These are phyloP conservation scores for Moricandia moricandioides DNA, from an alignment of 345 rosid genomes.

Conservation along the genomic window DNA sequence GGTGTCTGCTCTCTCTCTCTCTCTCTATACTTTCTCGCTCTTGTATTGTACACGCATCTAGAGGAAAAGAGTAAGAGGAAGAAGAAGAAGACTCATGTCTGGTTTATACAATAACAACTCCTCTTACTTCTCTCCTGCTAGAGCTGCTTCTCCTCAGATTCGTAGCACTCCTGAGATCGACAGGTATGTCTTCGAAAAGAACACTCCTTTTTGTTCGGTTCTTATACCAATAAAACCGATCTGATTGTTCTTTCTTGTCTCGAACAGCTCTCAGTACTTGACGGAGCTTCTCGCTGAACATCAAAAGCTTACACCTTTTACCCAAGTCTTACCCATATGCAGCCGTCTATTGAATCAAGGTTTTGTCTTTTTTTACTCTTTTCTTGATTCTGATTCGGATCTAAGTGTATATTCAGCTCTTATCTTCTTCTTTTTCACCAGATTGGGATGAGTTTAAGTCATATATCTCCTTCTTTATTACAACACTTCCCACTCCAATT, in stretches of 20 bases:
- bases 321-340: conserved; percentile 83
- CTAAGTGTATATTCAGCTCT: conserved; percentile 6
- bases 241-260: conserved; percentile 4
- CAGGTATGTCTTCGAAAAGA: conserved; percentile 51
- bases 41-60: conserved; percentile 20
- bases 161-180: conserved; percentile 91
- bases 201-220: not conserved
- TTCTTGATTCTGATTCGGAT: conserved; percentile 29
- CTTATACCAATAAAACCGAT: not conserved
- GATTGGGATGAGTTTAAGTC: conserved; percentile 2
- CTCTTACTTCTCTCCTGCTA: conserved; percentile 90
- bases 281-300: conserved; percentile 89
- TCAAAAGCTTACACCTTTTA: conserved; percentile 94
- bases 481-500: not conserved
- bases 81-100: conserved; percentile 52
- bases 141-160: conserved; percentile 99
- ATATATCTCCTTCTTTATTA: not conserved
- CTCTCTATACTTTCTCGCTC: not conserved
- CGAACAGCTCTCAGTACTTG: conserved; percentile 68
- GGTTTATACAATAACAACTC: conserved; percentile 77
- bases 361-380: conserved; percentile 39
- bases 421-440: conserved; percentile 5
- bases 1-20: conserved; percentile 32
- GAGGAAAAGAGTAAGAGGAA: not conserved
- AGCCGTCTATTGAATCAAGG: conserved; percentile 94